Percentiles rank a stretch among this genome's conserved stretches.
These are phyloP conservation scores for Chalciporus pseudorubinellus DNA, from an alignment of 768 basidiomycete genomes.

Conservation along the genomic window DNA sequence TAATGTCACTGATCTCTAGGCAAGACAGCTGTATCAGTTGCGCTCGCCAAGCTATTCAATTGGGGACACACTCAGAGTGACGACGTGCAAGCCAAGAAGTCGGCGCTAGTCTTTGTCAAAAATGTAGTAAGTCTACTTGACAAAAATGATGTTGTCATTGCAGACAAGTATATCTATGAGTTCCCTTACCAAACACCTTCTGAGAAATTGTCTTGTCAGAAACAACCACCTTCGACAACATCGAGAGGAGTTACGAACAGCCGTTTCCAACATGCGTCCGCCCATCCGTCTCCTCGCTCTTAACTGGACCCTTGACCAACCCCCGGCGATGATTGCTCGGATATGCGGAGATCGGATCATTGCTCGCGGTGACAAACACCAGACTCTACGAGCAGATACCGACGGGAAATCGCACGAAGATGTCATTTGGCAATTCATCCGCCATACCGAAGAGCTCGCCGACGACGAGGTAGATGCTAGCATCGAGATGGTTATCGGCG, in stretches of 20 bases:
- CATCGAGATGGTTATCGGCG: slow-evolving; percentile 64
- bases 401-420: slow-evolving; percentile 62
- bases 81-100: slow-evolving; percentile 75
- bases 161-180: slow-evolving; percentile 70
- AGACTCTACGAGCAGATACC: slow-evolving; percentile 66
- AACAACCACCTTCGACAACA: slow-evolving; percentile 90
- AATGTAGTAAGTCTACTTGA: slow-evolving; percentile 66
- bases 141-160: slow-evolving; percentile 76
- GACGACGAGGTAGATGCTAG: slow-evolving; percentile 61
- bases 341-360: slow-evolving; percentile 76
- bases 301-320: slow-evolving; percentile 64
- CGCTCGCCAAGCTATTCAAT: slow-evolving; percentile 75
- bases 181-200: neutral
- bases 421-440: slow-evolving; percentile 78
- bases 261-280: slow-evolving; percentile 40
- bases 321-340: slow-evolving; percentile 62
- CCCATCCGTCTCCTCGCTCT: slow-evolving; percentile 78
- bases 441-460: slow-evolving; percentile 55
- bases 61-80: slow-evolving; percentile 95
- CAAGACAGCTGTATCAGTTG: slow-evolving; percentile 84
- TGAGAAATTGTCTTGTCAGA: slow-evolving; percentile 36
- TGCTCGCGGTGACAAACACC: slow-evolving; percentile 79
- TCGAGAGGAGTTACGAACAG: slow-evolving; percentile 64
- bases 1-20: slow-evolving; percentile 42
- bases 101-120: slow-evolving; percentile 65